Evolutionary conservation across 768 basidiomycete genomes (phyloP).

Genomic region (Wakefieldia striispora): DNA sequence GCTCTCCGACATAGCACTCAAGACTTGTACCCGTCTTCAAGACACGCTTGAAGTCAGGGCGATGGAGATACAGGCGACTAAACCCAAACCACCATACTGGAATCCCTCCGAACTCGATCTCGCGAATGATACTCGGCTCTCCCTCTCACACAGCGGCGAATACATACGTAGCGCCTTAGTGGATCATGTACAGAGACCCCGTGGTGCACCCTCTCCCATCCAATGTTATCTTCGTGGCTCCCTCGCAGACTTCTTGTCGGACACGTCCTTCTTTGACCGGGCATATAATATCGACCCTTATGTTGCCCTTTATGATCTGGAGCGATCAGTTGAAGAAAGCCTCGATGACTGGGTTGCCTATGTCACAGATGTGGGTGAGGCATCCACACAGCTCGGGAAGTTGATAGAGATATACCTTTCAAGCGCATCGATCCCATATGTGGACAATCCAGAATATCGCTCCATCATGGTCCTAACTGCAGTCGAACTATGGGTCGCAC

Average conservation of each 20-base stretch:
- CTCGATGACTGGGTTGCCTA: conserved; percentile 32
- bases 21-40: not conserved
- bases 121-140: conserved; percentile 31
- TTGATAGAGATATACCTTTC: conserved; percentile 23
- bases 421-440: too few relatives aligned
- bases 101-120: conserved; percentile 27
- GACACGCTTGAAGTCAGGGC: not conserved
- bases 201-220: not conserved
- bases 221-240: not conserved
- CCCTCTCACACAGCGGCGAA: conserved; percentile 26
- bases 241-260: conserved; percentile 7
- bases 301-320: conserved; percentile 34
- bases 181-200: not conserved
- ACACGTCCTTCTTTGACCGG: not conserved
- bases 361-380: conserved; percentile 6
- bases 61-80: not conserved
- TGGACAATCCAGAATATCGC: not conserved
- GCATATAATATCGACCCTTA: conserved; percentile 3
- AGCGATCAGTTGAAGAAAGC: conserved; percentile 25
- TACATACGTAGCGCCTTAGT: conserved; percentile 26
- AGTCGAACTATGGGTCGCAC: conserved; percentile 32
- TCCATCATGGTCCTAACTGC: conserved; percentile 39
- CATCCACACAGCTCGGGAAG: conserved; percentile 6
- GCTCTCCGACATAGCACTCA: not conserved
- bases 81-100: conserved; percentile 1